These are phyloP conservation scores for Candida michaelii DNA, from an alignment of 805 yeast species.

Conservation along the genomic window DNA sequence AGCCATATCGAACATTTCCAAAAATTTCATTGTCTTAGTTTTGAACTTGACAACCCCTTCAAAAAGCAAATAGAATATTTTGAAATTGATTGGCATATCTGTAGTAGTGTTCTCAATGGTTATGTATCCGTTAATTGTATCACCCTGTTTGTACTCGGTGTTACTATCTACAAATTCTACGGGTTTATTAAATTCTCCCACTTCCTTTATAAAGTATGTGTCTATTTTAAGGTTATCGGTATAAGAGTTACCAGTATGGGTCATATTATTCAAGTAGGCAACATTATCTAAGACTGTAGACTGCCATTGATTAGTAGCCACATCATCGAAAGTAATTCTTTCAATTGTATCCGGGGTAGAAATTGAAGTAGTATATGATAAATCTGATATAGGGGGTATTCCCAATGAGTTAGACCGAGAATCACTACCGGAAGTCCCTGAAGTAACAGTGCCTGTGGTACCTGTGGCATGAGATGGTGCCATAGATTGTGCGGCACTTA, in stretches of 20 bases:
- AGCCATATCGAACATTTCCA: slow-evolving; percentile 50
- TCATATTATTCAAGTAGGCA: slow-evolving; percentile 31
- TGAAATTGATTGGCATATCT: slow-evolving; percentile 48
- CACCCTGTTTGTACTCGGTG: slow-evolving; percentile 65
- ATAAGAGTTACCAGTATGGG: slow-evolving; percentile 25
- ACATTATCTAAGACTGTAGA: slow-evolving; percentile 40
- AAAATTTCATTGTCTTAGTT: slow-evolving; percentile 30
- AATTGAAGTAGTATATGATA: background rate
- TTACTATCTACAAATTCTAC: slow-evolving; percentile 32
- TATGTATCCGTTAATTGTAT: slow-evolving; percentile 58
- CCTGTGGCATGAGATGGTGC: background rate
- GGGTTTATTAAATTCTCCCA: slow-evolving; percentile 25
- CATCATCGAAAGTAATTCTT: slow-evolving; percentile 30
- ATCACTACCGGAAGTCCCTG: background rate
- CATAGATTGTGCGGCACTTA: background rate
- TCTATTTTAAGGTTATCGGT: slow-evolving; percentile 28
- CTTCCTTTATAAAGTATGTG: slow-evolving; percentile 34
- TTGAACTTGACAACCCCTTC: slow-evolving; percentile 44
- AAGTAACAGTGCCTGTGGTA: background rate
- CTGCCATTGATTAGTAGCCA: slow-evolving; percentile 28
- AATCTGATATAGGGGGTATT: too few relatives aligned
- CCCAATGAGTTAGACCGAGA: too few relatives aligned
- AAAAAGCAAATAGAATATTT: slow-evolving; percentile 58
- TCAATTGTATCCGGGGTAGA: slow-evolving; percentile 1
- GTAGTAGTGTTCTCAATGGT: slow-evolving; percentile 41